Percentiles rank a stretch among this genome's conserved stretches.
These are phyloP conservation scores for Kurtzmaniella quercitrusa DNA, from an alignment of 1,139 yeast genomes.

Conservation along the genomic window DNA sequence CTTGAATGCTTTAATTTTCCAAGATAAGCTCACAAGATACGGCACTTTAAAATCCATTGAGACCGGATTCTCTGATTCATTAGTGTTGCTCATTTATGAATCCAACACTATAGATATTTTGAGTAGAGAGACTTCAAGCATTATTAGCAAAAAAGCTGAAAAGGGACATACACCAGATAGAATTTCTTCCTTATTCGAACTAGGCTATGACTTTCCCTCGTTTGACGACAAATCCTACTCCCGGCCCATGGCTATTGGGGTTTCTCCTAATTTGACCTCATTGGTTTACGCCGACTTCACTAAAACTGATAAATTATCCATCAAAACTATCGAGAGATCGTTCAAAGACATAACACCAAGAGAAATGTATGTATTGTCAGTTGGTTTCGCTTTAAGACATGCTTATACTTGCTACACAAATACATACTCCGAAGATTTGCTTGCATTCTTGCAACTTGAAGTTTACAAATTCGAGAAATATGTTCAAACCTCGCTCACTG, in stretches of 20 bases:
- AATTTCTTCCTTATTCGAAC: slow-evolving; percentile 48
- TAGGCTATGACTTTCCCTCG: slow-evolving; percentile 50
- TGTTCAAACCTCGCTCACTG: slow-evolving; percentile 15
- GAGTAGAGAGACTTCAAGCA: slow-evolving; percentile 29
- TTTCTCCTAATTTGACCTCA: slow-evolving; percentile 60
- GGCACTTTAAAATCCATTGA: slow-evolving; percentile 20
- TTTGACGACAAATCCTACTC: slow-evolving; percentile 11
- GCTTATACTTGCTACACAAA: slow-evolving; percentile 66
- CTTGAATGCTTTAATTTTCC: slow-evolving; percentile 12
- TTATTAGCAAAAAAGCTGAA: slow-evolving; percentile 12
- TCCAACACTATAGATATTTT: slow-evolving; percentile 43
- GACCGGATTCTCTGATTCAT: slow-evolving; percentile 20
- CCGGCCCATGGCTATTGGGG: slow-evolving; percentile 34
- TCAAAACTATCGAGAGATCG: slow-evolving; percentile 24
- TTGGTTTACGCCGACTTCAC: slow-evolving; percentile 31
- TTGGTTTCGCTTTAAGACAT: slow-evolving; percentile 61
- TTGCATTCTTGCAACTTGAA: slow-evolving; percentile 50
- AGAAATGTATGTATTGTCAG: slow-evolving; percentile 42
- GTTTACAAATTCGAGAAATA: slow-evolving; percentile 23
- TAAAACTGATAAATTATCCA: slow-evolving; percentile 18
- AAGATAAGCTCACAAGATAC: slow-evolving; percentile 19
- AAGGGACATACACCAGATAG: slow-evolving; percentile 20
- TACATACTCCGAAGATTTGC: slow-evolving; percentile 61
- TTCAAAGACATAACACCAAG: slow-evolving; percentile 19
- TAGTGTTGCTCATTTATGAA: slow-evolving; percentile 25